Base-by-base conservation (phyloP, 202 grass and related monocot genomes). In the Schoenoplectus tabernaemontani region DNA sequence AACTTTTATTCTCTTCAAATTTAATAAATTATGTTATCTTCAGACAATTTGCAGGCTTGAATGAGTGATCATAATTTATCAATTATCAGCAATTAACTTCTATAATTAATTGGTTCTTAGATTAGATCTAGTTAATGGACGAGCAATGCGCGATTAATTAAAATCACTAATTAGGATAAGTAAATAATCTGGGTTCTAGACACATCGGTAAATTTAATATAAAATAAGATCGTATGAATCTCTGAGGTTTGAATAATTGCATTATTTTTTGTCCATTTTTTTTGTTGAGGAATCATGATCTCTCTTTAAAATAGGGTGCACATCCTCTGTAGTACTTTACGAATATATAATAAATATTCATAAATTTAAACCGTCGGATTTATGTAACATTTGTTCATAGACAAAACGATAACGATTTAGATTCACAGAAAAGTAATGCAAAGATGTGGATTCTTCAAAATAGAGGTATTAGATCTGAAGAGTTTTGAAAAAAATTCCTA, bases 21-120 rank as follows among this genome's bases (percentile, higher is more conserved):
- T 74, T 13, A 24, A 73, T 73, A 51, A 19, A 56, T 54, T 54
- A 75, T 75, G 8, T 75, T 36, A 56, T 75, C 70, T 56, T 56
- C 9, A 19, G 13, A 75, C 47, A 75, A 19, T 16, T 56, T 53
- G 47, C 47, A 19, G 30, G 24, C 28, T 75, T 5, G 71, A 26
- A 73, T 73, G 8, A 53, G 56, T 54, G 71, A 75, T 48, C 41
- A 19, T 34, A 75, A 16, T 32, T 51, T 48, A 51, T 34, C 30
- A 33, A 74, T 53, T 51, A n/a, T 33, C 15, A 33, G 26, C 46
- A 74, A 6, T 51, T 51, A 73, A 33, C 34, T 5, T 48, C 42
- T 12, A 2, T 4, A 0, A 54, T 36, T 56, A 30, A 75, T 48
- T 75, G 19, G 8, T 36, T 73, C 0, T 56, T 54, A 37, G 16